These are phyloP conservation scores for Strobilomyces echinocephalus DNA, from an alignment of 768 basidiomycete species.

Conservation along the genomic window DNA sequence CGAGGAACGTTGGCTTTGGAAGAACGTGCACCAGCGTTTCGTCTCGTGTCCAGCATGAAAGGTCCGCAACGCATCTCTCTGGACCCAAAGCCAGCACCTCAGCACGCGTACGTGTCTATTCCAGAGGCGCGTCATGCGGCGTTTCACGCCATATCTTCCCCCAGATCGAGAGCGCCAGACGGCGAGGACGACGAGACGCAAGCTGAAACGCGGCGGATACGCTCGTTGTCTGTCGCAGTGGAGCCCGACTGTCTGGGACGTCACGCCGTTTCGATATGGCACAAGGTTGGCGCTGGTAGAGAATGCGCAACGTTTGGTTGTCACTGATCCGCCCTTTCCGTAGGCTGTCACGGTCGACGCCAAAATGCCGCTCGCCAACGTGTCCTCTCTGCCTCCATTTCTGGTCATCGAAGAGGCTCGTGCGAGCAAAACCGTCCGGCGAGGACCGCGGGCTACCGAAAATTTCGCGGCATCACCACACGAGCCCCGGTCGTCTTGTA, in stretches of 20 bases:
- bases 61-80: slow-evolving; percentile 38
- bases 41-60: slow-evolving; percentile 39
- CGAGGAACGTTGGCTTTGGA: neutral
- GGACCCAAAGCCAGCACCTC: slow-evolving; percentile 36
- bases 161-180: slow-evolving; percentile 47
- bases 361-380: slow-evolving; percentile 7
- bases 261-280: slow-evolving; percentile 17
- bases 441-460: neutral
- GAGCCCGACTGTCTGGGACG: slow-evolving; percentile 28
- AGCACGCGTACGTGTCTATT: slow-evolving; percentile 31
- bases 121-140: neutral
- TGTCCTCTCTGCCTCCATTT: slow-evolving; percentile 12
- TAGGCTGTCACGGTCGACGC: slow-evolving; percentile 9
- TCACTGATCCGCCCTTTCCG: slow-evolving; percentile 1
- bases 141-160: neutral
- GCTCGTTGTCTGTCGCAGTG: slow-evolving; percentile 38
- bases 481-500: slow-evolving; percentile 14
- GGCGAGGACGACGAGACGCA: slow-evolving; percentile 43
- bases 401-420: slow-evolving; percentile 23
- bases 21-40: slow-evolving; percentile 36
- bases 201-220: slow-evolving; percentile 40
- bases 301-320: neutral
- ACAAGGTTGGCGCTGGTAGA: slow-evolving; percentile 13
- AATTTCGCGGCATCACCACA: slow-evolving; percentile 19
- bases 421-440: neutral